Base-by-base conservation (phyloP, 2,329 filamentous ascomycete species). In the Elsinoe ampelina region DNA sequence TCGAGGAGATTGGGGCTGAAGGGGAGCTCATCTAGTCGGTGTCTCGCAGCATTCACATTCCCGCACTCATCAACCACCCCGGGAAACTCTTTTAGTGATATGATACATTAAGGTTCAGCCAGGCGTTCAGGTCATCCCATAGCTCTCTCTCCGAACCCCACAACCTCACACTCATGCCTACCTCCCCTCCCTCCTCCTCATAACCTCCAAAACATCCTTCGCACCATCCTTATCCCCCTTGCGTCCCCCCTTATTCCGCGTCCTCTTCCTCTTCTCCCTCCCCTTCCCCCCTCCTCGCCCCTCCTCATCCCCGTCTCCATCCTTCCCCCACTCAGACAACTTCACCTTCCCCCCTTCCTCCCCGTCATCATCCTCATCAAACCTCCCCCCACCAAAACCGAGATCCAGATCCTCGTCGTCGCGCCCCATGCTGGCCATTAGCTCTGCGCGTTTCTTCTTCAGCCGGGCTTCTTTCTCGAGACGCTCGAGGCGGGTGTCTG, bases 341-440 rank as follows among this genome's bases (percentile, higher is more conserved):
- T 87, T 88, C 61, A 89, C 73, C 62, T 80, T 83, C 42, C 62
- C 67, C 72, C 74, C 68, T 39, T 90, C 87, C 61, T 86, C 80
- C 61, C 95, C 91, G 59, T 91, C 91, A 51, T 91, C 91, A 51
- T 91, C 90, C 65, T 96, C 93, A 55, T 88, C 90, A 65, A 89
- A 85, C 26, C 92, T 80, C 66, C 86, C 93, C 17, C 84, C 88
- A 34, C 93, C 93, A 66, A 98, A 97, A 59, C 91, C 92, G 77
- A 97, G 82, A 66, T 98, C 93, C 73, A 98, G 80, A 71, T 98
- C 92, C 58, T 92, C 84, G 48, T 90, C 83, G 68, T 97, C 92
- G 48, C 91, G 81, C 63, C 87, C 86, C 57, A 84, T 72, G n/a
- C 73, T 74, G 8, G 76, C 82, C 59, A 96, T 76, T 75, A 96